phyloP scores from a whole-genome alignment of 371 early-diverging fungal genomes.

The Batkoa obscura region DNA sequence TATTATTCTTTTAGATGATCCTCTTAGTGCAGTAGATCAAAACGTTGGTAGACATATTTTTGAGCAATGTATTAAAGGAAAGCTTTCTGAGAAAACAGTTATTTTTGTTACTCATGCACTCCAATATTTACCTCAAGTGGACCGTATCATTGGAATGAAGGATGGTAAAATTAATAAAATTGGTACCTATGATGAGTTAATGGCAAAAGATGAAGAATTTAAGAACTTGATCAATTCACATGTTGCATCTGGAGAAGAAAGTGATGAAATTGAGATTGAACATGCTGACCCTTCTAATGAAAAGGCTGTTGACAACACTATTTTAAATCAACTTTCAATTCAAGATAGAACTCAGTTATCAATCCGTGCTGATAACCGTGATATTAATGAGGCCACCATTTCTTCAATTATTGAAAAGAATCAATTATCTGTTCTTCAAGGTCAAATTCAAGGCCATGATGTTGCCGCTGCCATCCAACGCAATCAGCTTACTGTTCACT shows the following conservation, averaged over 20 bases:
- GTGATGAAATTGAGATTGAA: constrained; percentile 10
- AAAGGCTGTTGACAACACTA: constrained; percentile 1
- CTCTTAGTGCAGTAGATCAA: constrained; percentile 60
- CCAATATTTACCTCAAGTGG: constrained; percentile 20
- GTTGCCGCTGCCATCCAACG: constrained; percentile 9
- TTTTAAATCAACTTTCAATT: neutral
- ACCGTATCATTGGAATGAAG: constrained; percentile 30
- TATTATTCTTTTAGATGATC: constrained; percentile 50
- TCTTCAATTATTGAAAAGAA: neutral
- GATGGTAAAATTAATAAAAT: constrained; percentile 31
- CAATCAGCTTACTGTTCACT: constrained; percentile 8
- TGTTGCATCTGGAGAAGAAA: constrained; percentile 21
- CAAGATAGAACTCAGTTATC: neutral
- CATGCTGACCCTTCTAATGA: constrained; percentile 7
- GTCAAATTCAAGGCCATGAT: constrained; percentile 2
- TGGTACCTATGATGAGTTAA: constrained; percentile 26
- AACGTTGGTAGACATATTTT: constrained; percentile 26
- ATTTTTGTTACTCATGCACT: constrained; percentile 21
- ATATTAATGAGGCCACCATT: neutral
- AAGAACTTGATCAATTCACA: constrained; percentile 23
- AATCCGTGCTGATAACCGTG: neutral
- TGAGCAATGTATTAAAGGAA: constrained; percentile 17
- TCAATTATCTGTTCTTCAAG: constrained; percentile 3
- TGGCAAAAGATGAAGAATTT: constrained; percentile 23
- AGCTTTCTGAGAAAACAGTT: constrained; percentile 15